Base-by-base conservation (phyloP, 2,329 filamentous ascomycete species). In the Cladosporium sp. region DNA sequence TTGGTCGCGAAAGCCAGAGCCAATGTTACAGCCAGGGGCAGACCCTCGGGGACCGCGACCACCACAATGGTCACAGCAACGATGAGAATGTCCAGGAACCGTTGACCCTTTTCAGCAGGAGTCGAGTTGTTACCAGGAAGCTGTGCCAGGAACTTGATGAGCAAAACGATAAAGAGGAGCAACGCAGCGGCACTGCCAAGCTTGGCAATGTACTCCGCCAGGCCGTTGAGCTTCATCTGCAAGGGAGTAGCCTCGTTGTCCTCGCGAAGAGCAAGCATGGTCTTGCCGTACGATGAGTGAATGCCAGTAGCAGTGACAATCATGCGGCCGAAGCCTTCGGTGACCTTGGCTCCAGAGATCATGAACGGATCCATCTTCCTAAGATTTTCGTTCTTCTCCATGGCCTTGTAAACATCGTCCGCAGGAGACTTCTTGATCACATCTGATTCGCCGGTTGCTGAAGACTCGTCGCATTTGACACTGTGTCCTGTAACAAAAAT, bases 181-280 rank as follows among this genome's bases (percentile, higher is more conserved):
- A 94, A 77, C 62, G 88, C 90, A 49, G 91, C 90, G 60, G 83
- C 85, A 70, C 90, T 90, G 73, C 86, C 86, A 40, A 89, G 79
- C 68, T 89, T 89, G n/a, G 86, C 86, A 65, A 93, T 91, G 66
- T 91, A 88, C 65, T 90, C 89, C 6, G 89, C 90, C 17, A 93
- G 78, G 3, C 85, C 79, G 63, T 91, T 91, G 58, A 93, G 77
- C 71, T 91, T 92, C 2, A 82, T 85, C 70, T 93, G 90, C 7
- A 93, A 73, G 3, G 89, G 90, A 1, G 89, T 93, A 22, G 89
- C 87, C 68, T 92, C 86, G 57, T 86, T 84, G 60, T 90, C 87
- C 64, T 90, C 87, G 60, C 88, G 84, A 10, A 93, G 75, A 36
- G 88, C 89, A 82, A 92, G 87, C 75, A 92, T 82, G 2, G 86